Evolutionary conservation across 2,329 filamentous ascomycete species (phyloP), one percentile per base, ranked within the genome.

Genomic region (Emmonsiellopsis sp.): DNA sequence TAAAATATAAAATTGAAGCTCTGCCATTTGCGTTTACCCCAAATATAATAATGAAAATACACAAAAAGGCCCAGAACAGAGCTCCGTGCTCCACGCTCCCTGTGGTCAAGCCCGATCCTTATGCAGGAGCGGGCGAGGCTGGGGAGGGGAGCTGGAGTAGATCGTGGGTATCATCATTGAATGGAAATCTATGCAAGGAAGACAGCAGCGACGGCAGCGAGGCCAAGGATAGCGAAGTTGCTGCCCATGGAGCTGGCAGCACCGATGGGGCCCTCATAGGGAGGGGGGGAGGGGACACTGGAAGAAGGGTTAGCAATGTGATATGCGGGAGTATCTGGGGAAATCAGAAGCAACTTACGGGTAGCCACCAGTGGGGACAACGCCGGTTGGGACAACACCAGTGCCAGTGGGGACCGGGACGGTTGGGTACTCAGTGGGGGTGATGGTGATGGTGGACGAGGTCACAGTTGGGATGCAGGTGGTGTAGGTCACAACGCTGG

Each of bases 401-500:
- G 57, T 55, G 46, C 53, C 55, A 48, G 59, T 8, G 39, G 14
- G 14, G 33, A 11, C 14, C 5, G 56, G 56, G 14, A 5, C 43
- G 6, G 34, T 55, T 47, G 53, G 55, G 44, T 21, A 31, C 17
- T 5, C 44, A 17, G 57, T 52, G 43, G 57, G 57, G 49, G 47
- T 42, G 49, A 56, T 43, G 45, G 55, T 53, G 48, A 57, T 53
- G 39, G 49, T 42, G 51, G 57, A 59, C 43, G 53, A 55, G 34
- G 53, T 58, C 51, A 54, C 56, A 40, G 54, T 55, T 53, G 57
- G 57, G 21, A 71, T 66, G 34, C 78, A 82, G 63, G 73, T 78
- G 27, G 70, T 80, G 45, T 82, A 81, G 57, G 69, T 82, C 3
- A 71, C 81, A 40, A 55, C 44, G 40, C 56, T 55, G 56, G 55